Evolutionary conservation across 2,329 filamentous ascomycete genomes (phyloP), one percentile per base, ranked within the genome.

Genomic region (Aspergillus sp.): DNA sequence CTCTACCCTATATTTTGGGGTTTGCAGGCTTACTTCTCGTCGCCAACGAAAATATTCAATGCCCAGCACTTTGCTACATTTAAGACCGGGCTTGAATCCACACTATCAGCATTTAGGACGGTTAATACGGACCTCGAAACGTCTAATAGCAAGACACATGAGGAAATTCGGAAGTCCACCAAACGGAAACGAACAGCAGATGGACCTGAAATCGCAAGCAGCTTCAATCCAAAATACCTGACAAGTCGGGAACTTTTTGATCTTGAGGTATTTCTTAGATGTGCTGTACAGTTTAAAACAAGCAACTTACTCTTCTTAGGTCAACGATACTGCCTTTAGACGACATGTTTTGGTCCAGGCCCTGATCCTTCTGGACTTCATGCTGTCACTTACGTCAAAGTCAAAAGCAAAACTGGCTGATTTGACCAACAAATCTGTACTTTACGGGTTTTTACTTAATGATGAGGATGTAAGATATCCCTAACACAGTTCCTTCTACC

Each of bases 181-280:
- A 96, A 93, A 75, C 85, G 91, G 56, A 96, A 93, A 73, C 80
- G 83, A 44, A 81, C 83, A 11, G 82, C 77, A 27, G 82, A 85
- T 51, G 84, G 85, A 7, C 80, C 84, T 50, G 87, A 88, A 60
- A 78, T 87, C 51, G 82, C 86, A 22, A 89, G 86, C 69, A 87
- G 85, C 22, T 98, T 96, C 77, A 99, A 99, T 68, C 93, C 96
- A 1, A 99, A 98, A 71, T 99, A 99, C 72, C 83, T 99, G 17
- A 99, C 95, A n/a, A 98, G 93, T 73, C 85, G 89, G 63, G 96
- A 99, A 72, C 81, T 99, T 1, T 99, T 99, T 74, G 91, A 96
- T 68, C 84, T 99, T 46, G 95, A 99, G 83, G 89, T 91, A 81
- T 59, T 68, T 50, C 22, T 15, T 5, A 40, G 3, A 42, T 49